Evolutionary conservation across 345 rosid genomes (phyloP).

Genomic region (Eucalyptus albens): DNA sequence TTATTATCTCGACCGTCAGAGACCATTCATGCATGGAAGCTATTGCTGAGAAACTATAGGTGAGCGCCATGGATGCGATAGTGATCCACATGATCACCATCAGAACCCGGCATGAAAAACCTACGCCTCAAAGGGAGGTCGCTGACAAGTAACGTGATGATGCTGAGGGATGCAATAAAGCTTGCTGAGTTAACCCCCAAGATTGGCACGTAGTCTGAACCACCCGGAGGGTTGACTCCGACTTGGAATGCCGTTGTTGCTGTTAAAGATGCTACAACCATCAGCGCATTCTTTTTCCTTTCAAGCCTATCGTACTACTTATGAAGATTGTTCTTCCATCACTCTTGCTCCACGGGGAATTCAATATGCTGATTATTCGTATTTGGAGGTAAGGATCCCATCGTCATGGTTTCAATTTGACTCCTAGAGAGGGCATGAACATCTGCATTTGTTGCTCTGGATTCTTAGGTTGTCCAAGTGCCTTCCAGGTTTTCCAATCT

Average conservation of each 20-base stretch:
- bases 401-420: background rate
- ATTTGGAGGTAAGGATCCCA: background rate
- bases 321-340: background rate
- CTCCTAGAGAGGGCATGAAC: background rate
- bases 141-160: background rate
- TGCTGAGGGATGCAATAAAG: background rate
- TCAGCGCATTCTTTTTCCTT: background rate
- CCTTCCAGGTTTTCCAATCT: too few relatives aligned
- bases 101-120: background rate
- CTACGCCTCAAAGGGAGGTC: background rate
- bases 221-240: rapidly evolving
- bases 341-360: rapidly evolving
- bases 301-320: background rate
- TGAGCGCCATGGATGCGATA: rapidly evolving
- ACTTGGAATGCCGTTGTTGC: background rate
- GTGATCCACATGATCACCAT: background rate
- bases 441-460: background rate
- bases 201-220: too few relatives aligned
- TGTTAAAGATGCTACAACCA: background rate
- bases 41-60: background rate
- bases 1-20: too few relatives aligned
- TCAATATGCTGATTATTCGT: rapidly evolving
- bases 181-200: background rate
- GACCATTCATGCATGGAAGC: background rate
- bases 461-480: too few relatives aligned